These are phyloP conservation scores for Babesia gibsoni DNA, from an alignment of 169 alveolate genomes.

Conservation along the genomic window DNA sequence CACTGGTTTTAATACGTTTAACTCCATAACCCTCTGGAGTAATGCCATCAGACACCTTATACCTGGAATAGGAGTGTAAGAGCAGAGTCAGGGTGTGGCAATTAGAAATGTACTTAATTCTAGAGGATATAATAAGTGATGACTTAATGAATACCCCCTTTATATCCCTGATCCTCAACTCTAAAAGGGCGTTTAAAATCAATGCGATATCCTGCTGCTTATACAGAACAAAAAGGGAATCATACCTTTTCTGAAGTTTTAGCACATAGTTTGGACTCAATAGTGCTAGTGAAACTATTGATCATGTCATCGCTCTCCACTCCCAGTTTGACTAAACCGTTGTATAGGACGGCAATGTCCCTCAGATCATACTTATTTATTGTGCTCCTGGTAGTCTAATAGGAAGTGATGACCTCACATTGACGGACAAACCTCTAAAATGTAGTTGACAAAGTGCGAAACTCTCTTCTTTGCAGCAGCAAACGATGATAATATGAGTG, in stretches of 20 bases:
- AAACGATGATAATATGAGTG: slow-evolving; percentile 59
- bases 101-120: slow-evolving; percentile 53
- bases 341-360: slow-evolving; percentile 61
- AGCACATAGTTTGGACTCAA: slow-evolving; percentile 19
- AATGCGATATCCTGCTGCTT: slow-evolving; percentile 51
- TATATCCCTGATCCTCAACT: slow-evolving; percentile 21
- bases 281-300: slow-evolving; percentile 27
- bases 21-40: no score
- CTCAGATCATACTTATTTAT: slow-evolving; percentile 33
- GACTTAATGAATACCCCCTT: slow-evolving; percentile 52
- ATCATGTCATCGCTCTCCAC: slow-evolving; percentile 30
- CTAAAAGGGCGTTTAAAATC: slow-evolving; percentile 51
- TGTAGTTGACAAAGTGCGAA: slow-evolving; percentile 16
- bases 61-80: slow-evolving; percentile 49
- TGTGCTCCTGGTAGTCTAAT: slow-evolving; percentile 16
- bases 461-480: slow-evolving; percentile 19
- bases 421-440: slow-evolving; percentile 39
- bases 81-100: slow-evolving; percentile 60
- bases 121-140: slow-evolving; percentile 49
- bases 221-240: not conserved
- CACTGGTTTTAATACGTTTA: not conserved
- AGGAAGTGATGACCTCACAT: not conserved
- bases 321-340: slow-evolving; percentile 45
- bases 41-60: slow-evolving; percentile 1
- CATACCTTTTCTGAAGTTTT: slow-evolving; percentile 65